Evolutionary conservation across 2,329 filamentous ascomycete species (phyloP).

Genomic region (Alternaria arborescens): DNA sequence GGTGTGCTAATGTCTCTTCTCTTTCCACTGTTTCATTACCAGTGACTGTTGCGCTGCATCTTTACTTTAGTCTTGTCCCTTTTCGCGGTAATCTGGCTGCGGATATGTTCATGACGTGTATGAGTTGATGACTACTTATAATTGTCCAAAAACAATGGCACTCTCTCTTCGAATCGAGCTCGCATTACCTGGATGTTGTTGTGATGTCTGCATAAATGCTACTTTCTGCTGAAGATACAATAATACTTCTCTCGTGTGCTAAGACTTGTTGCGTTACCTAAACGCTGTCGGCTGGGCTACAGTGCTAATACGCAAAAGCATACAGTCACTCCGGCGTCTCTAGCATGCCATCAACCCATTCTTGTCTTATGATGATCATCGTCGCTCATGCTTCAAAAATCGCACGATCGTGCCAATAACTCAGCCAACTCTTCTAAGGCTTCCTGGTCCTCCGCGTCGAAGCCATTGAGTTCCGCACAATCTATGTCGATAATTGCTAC

Average conservation of each 20-base stretch:
- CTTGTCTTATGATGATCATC: background rate
- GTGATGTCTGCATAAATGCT: too few species aligned
- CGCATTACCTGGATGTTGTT: background rate
- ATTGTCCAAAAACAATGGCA: constrained; percentile 11
- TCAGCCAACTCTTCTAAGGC: constrained; percentile 69
- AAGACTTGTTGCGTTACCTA: too few species aligned
- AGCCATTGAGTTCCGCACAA: constrained; percentile 72
- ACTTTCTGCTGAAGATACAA: background rate
- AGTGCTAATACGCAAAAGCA: background rate
- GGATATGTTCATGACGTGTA: constrained; percentile 37
- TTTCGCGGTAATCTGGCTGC: constrained; percentile 28
- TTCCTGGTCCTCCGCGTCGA: constrained; percentile 71
- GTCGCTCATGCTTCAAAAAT: constrained; percentile 31
- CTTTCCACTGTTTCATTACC: constrained; percentile 13
- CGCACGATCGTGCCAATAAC: constrained; percentile 45
- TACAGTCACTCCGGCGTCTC: background rate
- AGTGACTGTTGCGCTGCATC: constrained; percentile 22
- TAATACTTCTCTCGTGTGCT: background rate
- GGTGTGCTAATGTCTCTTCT: constrained; percentile 23
- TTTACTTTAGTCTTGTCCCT: constrained; percentile 32
- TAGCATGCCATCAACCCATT: background rate
- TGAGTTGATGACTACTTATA: constrained; percentile 38
- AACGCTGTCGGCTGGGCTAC: background rate
- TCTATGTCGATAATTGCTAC: constrained; percentile 84
- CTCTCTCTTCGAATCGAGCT: background rate